These are phyloP conservation scores for Solanum aculeatissimum DNA, from an alignment of 305 asterid genomes.

Conservation along the genomic window DNA sequence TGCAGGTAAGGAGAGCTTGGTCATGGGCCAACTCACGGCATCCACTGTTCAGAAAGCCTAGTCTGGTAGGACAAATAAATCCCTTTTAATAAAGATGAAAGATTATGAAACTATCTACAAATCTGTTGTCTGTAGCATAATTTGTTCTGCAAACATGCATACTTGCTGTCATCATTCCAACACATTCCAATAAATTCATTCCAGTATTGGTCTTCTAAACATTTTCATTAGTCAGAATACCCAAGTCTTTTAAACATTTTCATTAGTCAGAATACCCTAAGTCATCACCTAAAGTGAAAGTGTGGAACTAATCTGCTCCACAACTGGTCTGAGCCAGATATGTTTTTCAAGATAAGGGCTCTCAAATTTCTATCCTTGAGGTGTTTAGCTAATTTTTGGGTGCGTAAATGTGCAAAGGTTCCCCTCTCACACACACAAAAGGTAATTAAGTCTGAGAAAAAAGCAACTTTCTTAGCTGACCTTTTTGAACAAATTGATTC, in stretches of 20 bases:
- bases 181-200: background rate
- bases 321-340: background rate
- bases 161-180: background rate
- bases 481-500: background rate
- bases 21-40: background rate
- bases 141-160: background rate
- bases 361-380: background rate
- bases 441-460: background rate
- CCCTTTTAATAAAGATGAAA: background rate
- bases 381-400: background rate
- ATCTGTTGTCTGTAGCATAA: background rate
- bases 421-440: background rate
- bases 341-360: background rate
- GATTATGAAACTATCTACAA: background rate
- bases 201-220: background rate
- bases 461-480: background rate
- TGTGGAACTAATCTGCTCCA: background rate
- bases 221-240: background rate
- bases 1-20: background rate
- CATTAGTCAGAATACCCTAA: background rate
- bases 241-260: background rate
- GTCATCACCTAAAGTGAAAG: background rate
- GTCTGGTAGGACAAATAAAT: background rate
- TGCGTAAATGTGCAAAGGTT: background rate
- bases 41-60: background rate